phyloP scores from a whole-genome alignment of 83 land plant genomes.

The Larix sibirica region DNA sequence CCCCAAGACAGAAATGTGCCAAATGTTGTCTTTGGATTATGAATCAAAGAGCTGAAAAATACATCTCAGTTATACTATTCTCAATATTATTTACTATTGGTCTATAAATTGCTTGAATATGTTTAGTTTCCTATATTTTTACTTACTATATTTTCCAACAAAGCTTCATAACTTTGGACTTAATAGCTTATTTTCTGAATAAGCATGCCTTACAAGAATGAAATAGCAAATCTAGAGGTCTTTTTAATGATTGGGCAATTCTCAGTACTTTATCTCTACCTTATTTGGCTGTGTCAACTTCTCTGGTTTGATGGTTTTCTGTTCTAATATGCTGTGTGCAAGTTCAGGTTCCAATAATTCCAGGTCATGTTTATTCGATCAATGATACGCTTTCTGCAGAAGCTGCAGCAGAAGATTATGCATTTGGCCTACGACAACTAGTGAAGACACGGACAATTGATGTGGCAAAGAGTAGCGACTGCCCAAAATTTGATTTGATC shows the following conservation, averaged over 20 bases:
- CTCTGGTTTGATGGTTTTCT: background rate
- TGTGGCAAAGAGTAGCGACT: conserved; percentile 49
- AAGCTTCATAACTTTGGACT: background rate
- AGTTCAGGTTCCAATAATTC: conserved; percentile 69
- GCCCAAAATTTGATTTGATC: conserved; percentile 84
- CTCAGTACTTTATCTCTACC: too few species aligned
- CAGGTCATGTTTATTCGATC: conserved; percentile 72
- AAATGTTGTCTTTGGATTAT: background rate
- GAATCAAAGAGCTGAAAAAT: background rate
- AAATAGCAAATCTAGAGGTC: background rate
- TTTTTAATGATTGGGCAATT: background rate
- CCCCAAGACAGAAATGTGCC: background rate
- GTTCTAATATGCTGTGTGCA: background rate
- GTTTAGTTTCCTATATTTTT: background rate
- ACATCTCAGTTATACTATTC: background rate
- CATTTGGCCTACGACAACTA: conserved; percentile 55
- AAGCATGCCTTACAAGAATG: background rate
- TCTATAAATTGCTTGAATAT: background rate
- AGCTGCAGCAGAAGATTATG: conserved; percentile 79
- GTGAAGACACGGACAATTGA: conserved; percentile 62
- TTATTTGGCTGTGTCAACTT: too few species aligned
- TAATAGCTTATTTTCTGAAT: background rate
- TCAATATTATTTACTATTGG: background rate
- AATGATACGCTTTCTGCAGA: conserved; percentile 71
- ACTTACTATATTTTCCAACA: background rate